A percentile compares a stretch with the other conserved stretches of the same genome.
phyloP scores from a whole-genome alignment of 495 filamentous ascomycete species.

The Neurospora discreta region DNA sequence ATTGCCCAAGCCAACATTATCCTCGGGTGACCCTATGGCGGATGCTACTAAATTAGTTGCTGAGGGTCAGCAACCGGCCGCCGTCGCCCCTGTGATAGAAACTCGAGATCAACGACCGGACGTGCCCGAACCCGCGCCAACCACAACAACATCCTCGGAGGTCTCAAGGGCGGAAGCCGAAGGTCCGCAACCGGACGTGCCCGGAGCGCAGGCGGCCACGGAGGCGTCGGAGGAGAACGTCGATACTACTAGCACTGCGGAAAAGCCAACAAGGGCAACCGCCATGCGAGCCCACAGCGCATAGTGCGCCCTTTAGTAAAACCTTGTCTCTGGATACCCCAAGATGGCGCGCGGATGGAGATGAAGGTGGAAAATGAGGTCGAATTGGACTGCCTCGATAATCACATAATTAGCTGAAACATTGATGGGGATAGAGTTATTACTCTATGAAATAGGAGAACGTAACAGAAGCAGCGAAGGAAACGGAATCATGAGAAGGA shows the following conservation, averaged over 20 bases:
- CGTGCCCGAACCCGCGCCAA: not conserved
- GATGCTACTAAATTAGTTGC: not conserved
- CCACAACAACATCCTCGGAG: not conserved
- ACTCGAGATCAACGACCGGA: not conserved
- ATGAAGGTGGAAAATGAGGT: not conserved
- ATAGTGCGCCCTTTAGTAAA: no score
- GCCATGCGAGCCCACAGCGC: no score
- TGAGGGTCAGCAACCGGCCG: not conserved
- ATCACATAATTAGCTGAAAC: not conserved
- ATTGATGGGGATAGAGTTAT: not conserved
- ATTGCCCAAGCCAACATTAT: not conserved
- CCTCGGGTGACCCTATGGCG: not conserved
- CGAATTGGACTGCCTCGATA: no score
- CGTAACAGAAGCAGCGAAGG: not conserved
- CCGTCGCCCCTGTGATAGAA: not conserved
- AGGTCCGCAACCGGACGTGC: not conserved
- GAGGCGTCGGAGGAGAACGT: not conserved
- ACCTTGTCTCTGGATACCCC: no score
- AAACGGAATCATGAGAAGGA: not conserved
- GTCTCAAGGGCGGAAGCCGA: not conserved
- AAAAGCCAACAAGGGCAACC: not conserved
- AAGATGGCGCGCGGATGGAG: not conserved
- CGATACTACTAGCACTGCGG: not conserved
- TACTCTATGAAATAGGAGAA: not conserved
- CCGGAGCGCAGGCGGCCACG: not conserved